Conservation (phyloP, 169 alveolate genomes). For the Plasmodium inui region DNA sequence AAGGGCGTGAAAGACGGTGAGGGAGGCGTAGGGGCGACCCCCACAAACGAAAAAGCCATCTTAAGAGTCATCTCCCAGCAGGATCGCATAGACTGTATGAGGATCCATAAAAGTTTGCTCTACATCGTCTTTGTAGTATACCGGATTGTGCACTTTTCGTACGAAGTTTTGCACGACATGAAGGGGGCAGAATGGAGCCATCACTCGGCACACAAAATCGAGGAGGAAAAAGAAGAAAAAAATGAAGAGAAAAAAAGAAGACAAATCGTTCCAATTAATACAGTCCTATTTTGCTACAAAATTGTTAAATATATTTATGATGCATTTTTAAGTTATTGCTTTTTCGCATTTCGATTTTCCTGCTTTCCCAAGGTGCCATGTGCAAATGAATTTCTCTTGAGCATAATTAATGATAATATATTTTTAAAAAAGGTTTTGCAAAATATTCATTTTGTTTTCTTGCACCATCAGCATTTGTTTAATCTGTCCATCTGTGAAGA, state of each 20-base stretch:
- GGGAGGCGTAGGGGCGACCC: background rate
- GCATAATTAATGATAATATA: slow-evolving; percentile 36
- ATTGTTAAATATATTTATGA: slow-evolving; percentile 56
- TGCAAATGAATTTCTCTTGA: slow-evolving; percentile 25
- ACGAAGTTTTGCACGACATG: slow-evolving; percentile 16
- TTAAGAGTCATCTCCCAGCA: slow-evolving; percentile 14
- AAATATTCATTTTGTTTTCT: slow-evolving; percentile 31
- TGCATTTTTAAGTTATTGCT: slow-evolving; percentile 65
- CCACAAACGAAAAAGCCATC: background rate
- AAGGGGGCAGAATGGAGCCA: background rate
- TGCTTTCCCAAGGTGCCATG: slow-evolving; percentile 13
- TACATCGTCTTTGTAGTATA: slow-evolving; percentile 38
- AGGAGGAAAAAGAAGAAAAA: background rate
- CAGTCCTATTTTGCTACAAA: slow-evolving; percentile 41
- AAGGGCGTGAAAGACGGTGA: background rate
- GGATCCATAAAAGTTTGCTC: slow-evolving; percentile 51
- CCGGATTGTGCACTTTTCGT: slow-evolving; percentile 36
- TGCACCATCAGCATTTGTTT: slow-evolving; percentile 32
- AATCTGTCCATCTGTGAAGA: slow-evolving; percentile 9
- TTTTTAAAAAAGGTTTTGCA: slow-evolving; percentile 66
- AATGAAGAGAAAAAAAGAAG: slow-evolving; percentile 9
- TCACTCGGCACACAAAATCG: background rate
- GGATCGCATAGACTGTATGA: slow-evolving; percentile 27
- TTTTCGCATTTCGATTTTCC: slow-evolving; percentile 51
- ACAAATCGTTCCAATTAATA: slow-evolving; percentile 21